Base-by-base conservation (phyloP, 2,329 filamentous ascomycete species). In the Thelonectria rubi region DNA sequence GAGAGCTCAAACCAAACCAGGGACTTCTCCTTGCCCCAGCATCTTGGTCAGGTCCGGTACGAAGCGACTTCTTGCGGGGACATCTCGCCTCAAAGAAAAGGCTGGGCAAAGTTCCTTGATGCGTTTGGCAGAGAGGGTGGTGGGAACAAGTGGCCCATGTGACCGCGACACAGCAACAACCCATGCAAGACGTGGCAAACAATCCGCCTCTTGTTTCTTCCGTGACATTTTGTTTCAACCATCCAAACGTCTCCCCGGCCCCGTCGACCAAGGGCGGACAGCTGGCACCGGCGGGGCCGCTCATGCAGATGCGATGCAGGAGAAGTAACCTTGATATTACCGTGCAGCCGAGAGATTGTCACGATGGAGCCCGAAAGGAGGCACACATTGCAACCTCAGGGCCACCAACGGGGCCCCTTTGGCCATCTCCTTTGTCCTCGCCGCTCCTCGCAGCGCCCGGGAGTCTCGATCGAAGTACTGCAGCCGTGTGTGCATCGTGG, bases 361-460 rank as follows among this genome's bases (percentile, higher is more conserved):
- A 6, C 8, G 5, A 30, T 30, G 43, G 46, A 47, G 45, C 45
- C 45, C 20, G 45, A 47, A 26, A 47, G 18, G 17, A 34, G 34
- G 1, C 32, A 26, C 11, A 53, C 6, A 34, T 48, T 42, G 47
- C 43, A 50, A 55, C 40, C 53, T 47, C 53, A 34, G 37, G 43
- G 9, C 34, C 47, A 39, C 49, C 47, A 52, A 55, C 42, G 17
- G 53, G 34, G n/a, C 58, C 48, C 24, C 20, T 30, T 30, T 30
- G 26, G 26, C 26, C 4, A 3, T 15, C 8, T 26, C 45, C 53
- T 56, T 61, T 56, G 42, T 49, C 45, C 53, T 48, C 56, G 45
- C 43, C 42, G 14, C 40, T 12, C 37, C 37, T 40, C 24, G 32
- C 32, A 18, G 9, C 17, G 9, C 34, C 32, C 34, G 11, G 11